Percentiles rank a stretch among this genome's conserved stretches.
phyloP scores from a whole-genome alignment of 1,139 yeast species.

The Lodderomyces jiufengensis region DNA sequence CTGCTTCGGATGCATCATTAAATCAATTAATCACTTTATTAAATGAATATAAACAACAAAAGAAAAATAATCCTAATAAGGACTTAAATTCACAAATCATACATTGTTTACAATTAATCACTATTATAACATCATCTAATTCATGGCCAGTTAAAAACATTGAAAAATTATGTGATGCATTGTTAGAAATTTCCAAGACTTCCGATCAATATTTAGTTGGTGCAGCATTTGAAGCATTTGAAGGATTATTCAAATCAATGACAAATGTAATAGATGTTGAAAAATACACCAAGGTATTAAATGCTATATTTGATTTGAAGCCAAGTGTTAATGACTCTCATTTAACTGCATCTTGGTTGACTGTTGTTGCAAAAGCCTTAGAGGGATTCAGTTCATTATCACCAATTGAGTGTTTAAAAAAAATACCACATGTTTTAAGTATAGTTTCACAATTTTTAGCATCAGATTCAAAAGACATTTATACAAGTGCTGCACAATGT shows the following conservation, averaged over 20 bases:
- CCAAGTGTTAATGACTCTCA: conserved; percentile 82
- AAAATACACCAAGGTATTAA: conserved; percentile 60
- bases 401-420: conserved; percentile 53
- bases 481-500: conserved; percentile 80
- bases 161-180: conserved; percentile 70
- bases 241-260: conserved; percentile 78
- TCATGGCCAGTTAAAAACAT: conserved; percentile 77
- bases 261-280: conserved; percentile 59
- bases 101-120: conserved; percentile 72
- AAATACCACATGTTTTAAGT: conserved; percentile 55
- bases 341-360: conserved; percentile 91
- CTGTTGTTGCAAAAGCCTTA: conserved; percentile 86
- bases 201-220: conserved; percentile 81
- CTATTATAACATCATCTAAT: conserved; percentile 65
- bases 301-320: conserved; percentile 70
- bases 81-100: conserved; percentile 57
- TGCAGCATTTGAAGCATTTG: conserved; percentile 81
- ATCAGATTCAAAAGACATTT: conserved; percentile 66
- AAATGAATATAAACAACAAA: conserved; percentile 15
- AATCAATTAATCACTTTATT: conserved; percentile 49
- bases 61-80: conserved; percentile 40
- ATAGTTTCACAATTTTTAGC: conserved; percentile 58
- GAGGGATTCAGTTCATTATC: conserved; percentile 63
- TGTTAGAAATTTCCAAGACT: conserved; percentile 74
- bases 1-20: conserved; percentile 68